These are phyloP conservation scores for Ustilago loliicola DNA, from an alignment of 1,284 basidiomycete genomes.

Conservation along the genomic window DNA sequence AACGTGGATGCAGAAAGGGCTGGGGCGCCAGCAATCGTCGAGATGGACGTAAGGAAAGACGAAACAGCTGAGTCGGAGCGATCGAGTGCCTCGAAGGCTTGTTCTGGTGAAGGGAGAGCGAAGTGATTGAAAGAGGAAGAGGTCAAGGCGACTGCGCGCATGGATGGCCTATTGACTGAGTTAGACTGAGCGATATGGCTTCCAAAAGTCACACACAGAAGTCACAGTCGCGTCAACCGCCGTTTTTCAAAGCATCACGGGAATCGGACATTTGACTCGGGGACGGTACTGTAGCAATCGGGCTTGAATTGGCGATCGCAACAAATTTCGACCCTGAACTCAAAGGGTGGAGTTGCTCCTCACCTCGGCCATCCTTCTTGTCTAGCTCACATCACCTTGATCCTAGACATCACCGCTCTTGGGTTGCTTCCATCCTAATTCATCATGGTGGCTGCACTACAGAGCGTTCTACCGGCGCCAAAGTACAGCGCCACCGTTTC, in stretches of 20 bases:
- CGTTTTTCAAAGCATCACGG: not conserved
- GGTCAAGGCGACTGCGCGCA: not conserved
- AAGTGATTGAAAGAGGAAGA: slow-evolving; percentile 1
- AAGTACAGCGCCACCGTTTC: slow-evolving; percentile 21
- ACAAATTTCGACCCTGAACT: slow-evolving; percentile 6
- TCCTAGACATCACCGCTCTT: not conserved
- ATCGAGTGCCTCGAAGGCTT: not conserved
- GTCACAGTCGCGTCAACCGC: slow-evolving; percentile 1
- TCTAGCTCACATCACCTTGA: slow-evolving; percentile 1
- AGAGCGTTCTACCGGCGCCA: slow-evolving; percentile 54
- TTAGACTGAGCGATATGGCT: not conserved
- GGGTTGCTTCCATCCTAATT: not conserved
- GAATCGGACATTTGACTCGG: slow-evolving; percentile 12
- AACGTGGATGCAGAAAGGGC: slow-evolving; percentile 8
- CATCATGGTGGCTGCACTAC: slow-evolving; percentile 51
- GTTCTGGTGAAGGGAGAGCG: not conserved
- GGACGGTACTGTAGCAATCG: not conserved
- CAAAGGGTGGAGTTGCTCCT: slow-evolving; percentile 11
- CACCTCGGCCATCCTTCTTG: not conserved
- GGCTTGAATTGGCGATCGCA: not conserved
- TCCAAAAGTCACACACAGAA: slow-evolving; percentile 12
- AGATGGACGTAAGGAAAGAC: not conserved
- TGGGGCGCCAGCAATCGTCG: not conserved
- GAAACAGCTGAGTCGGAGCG: not conserved
- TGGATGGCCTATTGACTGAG: not conserved